These are phyloP conservation scores for Carex parvula DNA, from an alignment of 176 grass and related monocot genomes.

Conservation along the genomic window DNA sequence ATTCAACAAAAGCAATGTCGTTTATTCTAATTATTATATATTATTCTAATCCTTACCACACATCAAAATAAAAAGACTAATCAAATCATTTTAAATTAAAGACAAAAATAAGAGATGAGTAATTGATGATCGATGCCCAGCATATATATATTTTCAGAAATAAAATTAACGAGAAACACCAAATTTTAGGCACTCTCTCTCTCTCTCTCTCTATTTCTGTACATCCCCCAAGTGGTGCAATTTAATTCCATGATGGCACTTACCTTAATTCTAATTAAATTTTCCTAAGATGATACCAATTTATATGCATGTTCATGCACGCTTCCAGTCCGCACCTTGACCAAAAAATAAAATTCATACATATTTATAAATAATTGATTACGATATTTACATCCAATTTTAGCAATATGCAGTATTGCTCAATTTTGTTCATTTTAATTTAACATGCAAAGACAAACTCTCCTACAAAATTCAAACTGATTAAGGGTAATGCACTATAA, in stretches of 20 bases:
- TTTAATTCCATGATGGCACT: conserved; percentile 9
- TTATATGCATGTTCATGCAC: background rate
- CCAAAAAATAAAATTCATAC: background rate
- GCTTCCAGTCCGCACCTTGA: background rate
- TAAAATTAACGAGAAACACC: background rate
- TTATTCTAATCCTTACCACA: background rate
- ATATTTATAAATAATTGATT: background rate
- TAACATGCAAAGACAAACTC: conserved; percentile 20
- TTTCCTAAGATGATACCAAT: background rate
- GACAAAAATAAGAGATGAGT: background rate
- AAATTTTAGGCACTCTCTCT: background rate
- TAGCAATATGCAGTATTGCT: background rate
- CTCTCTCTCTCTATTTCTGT: background rate
- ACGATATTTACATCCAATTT: background rate
- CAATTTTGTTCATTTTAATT: background rate
- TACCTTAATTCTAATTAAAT: background rate
- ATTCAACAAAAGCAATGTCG: background rate
- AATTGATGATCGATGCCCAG: background rate
- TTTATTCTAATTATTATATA: background rate
- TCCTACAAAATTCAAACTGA: background rate
- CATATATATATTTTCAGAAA: background rate
- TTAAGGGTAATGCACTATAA: background rate
- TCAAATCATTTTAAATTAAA: background rate
- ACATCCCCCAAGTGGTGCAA: background rate
- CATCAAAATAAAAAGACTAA: conserved; percentile 7